A percentile compares a stretch with the other conserved stretches of the same genome.
Conservation (phyloP, 2,329 filamentous ascomycete genomes). For the Trichophyton schoenleinii region DNA sequence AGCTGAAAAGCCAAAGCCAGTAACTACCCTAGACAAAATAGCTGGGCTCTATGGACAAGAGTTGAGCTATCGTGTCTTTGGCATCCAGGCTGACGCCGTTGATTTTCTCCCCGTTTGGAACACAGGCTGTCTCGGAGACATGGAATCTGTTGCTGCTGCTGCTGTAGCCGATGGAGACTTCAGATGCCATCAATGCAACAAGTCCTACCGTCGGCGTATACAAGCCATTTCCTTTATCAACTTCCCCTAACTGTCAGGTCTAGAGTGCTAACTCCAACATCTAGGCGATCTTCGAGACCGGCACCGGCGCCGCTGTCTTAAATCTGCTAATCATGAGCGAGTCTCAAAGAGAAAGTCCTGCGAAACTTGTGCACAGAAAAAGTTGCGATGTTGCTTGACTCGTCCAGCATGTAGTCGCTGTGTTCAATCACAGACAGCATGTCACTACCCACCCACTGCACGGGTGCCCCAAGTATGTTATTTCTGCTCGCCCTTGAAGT, state of each 20-base stretch:
- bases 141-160: not conserved
- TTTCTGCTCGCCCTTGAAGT: not conserved
- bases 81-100: not conserved
- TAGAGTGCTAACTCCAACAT: not conserved
- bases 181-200: not conserved
- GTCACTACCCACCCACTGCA: slow-evolving; percentile 1
- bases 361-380: slow-evolving; percentile 1
- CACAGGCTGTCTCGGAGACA: not conserved
- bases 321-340: not conserved
- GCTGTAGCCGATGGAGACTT: not conserved
- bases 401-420: slow-evolving; percentile 3
- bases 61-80: not conserved
- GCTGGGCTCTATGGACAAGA: not conserved
- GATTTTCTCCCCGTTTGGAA: not conserved
- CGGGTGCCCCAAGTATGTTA: not conserved
- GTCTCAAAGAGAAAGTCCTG: slow-evolving; percentile 1
- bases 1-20: not conserved
- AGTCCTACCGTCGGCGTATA: slow-evolving; percentile 1
- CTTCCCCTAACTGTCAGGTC: not conserved
- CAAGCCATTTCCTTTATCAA: not conserved
- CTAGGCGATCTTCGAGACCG: slow-evolving; percentile 3
- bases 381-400: slow-evolving; percentile 1
- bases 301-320: not conserved
- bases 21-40: not conserved
- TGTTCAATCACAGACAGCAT: not conserved